Evolutionary conservation across 257 asterid genomes (phyloP).

Genomic region (Solanum medicagineum): DNA sequence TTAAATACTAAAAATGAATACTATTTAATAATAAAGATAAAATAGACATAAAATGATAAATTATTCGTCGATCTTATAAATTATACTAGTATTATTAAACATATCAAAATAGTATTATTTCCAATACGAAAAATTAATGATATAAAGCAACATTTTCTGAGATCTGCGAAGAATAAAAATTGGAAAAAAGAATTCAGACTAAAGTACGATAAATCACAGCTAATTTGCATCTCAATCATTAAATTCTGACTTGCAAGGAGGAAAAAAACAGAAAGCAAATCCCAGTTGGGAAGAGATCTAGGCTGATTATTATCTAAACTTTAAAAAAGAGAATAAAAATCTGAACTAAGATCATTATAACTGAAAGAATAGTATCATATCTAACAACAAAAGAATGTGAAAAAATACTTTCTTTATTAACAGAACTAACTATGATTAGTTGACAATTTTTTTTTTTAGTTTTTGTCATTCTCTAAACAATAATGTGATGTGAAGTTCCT

Average conservation of each 20-base stretch:
- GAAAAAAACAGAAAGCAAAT: not conserved
- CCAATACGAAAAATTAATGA: not conserved
- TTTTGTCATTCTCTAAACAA: not conserved
- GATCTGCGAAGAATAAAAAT: not conserved
- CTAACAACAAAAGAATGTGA: slow-evolving; percentile 11
- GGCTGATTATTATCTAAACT: slow-evolving; percentile 6
- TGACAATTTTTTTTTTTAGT: not conserved
- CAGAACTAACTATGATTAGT: slow-evolving; percentile 12
- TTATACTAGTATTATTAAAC: no score
- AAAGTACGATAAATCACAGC: not conserved
- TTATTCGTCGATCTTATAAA: no score
- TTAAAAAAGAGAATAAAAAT: slow-evolving; percentile 12
- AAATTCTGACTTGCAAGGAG: not conserved
- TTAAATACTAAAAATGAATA: no score
- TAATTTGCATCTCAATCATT: not conserved
- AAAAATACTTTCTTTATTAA: not conserved
- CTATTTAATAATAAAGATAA: no score
- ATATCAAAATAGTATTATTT: not conserved
- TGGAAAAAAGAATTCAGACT: not conserved
- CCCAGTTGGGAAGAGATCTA: slow-evolving; percentile 1
- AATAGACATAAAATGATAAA: no score
- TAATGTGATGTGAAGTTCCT: not conserved
- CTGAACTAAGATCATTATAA: slow-evolving; percentile 4
- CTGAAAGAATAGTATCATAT: slow-evolving; percentile 21
- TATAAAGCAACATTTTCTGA: not conserved